Evolutionary conservation across 371 early-diverging fungal genomes (phyloP), one percentile per base, ranked within the genome.

Genomic region (Catenaria anguillulae): DNA sequence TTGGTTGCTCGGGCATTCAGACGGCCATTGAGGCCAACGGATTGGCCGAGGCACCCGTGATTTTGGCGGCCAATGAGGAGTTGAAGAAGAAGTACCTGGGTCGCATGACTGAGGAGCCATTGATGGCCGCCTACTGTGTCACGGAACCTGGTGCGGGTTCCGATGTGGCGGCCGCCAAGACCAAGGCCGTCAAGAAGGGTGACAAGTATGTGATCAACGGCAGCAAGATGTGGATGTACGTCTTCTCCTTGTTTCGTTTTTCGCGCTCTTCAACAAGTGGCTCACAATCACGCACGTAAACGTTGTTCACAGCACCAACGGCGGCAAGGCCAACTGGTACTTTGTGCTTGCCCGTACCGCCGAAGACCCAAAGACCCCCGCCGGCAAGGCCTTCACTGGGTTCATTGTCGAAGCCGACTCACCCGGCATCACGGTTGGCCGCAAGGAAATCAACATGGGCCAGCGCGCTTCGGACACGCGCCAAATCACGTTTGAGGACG

Each of bases 361-460:
- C 62, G 61, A 68, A 29, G 88, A 86, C 67, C 76, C 83, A 24
- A 74, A 67, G 31, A 90, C 88, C 33, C 75, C 69, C 43, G 76
- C 95, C 31, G 94, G 94, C 60, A 84, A 82, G 63, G 95, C 93
- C 5, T 94, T 96, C 70, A 93, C 95, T 31, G 95, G 93, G 0
- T 94, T 96, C 76, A 90, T 96, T 61, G 90, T 96, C 13, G 97
- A 96, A 66, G 93, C 81, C 43, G 79, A 91, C 73, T 75, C 89
- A 0, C 86, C 89, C 33, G 97, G 97, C 50, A 86, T 96, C 66
- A 81, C 77, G 23, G 77, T 87, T 45, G 95, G 97, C 40, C 88
- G 91, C 70, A 96, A 94, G 80, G 95, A 96, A 63, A 82, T 91
- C 73, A 94, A 94, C 80, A 92, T 96, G 93, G 97, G 93, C 8